Evolutionary conservation across 116 monocot genomes (phyloP).

Genomic region (Iris pallida): DNA sequence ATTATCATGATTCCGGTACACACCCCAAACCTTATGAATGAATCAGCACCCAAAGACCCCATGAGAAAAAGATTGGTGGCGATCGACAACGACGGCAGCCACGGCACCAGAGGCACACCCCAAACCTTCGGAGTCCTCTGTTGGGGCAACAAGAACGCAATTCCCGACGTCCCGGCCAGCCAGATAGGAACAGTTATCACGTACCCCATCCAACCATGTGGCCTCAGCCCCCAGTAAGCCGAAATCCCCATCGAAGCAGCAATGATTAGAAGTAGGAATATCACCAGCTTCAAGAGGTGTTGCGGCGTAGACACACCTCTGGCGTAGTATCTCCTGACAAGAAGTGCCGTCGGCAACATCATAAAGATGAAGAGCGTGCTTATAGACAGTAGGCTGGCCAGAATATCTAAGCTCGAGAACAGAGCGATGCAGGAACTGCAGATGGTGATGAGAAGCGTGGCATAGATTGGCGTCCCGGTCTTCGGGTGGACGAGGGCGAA

Average conservation of each 20-base stretch:
- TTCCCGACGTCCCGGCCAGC: constrained; percentile 27
- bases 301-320: constrained; percentile 16
- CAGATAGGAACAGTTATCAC: constrained; percentile 32
- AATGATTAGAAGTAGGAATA: constrained; percentile 20
- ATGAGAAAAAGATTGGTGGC: constrained; percentile 50
- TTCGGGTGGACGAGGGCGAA: constrained; percentile 53
- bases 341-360: constrained; percentile 47
- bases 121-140: constrained; percentile 36
- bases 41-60: constrained; percentile 41
- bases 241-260: constrained; percentile 27
- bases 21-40: constrained; percentile 45
- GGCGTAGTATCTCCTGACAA: constrained; percentile 42
- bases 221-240: constrained; percentile 43
- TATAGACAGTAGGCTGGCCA: constrained; percentile 39
- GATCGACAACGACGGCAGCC: constrained; percentile 50
- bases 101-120: constrained; percentile 58
- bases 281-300: constrained; percentile 20
- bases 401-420: constrained; percentile 41
- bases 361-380: constrained; percentile 60
- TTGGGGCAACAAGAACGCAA: constrained; percentile 24
- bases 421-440: constrained; percentile 30
- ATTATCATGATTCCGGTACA: constrained; percentile 31
- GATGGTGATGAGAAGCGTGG: constrained; percentile 35
- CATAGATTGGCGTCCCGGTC: constrained; percentile 47
- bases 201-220: constrained; percentile 42